Conservation (phyloP, 495 filamentous ascomycete genomes). For the Penicillium alfredii region DNA sequence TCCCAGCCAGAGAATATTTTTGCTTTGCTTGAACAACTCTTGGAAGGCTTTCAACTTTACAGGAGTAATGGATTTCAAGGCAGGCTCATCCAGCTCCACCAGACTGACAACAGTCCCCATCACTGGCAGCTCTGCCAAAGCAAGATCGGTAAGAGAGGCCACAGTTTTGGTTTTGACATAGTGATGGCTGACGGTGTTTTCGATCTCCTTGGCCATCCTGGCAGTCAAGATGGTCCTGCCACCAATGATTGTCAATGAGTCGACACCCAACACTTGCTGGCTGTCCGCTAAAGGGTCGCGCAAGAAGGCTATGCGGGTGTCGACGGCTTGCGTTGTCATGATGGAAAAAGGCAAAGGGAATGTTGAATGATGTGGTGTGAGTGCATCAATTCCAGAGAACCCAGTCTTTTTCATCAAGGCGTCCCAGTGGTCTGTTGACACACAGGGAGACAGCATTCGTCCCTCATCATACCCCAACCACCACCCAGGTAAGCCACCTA, state of each 20-base stretch:
- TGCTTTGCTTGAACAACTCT: conserved; percentile 27
- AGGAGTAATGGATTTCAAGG: conserved; percentile 36
- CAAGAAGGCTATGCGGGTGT: conserved; percentile 29
- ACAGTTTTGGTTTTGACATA: conserved; percentile 9
- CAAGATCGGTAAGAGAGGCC: conserved; percentile 13
- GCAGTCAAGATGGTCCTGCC: conserved; percentile 12
- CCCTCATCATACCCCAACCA: conserved; percentile 47
- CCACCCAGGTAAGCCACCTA: conserved; percentile 45
- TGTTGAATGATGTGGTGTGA: conserved; percentile 13
- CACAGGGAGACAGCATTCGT: conserved; percentile 28
- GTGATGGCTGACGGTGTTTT: conserved; percentile 4
- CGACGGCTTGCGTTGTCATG: conserved; percentile 40
- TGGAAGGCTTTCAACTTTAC: conserved; percentile 13
- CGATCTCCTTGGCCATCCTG: conserved; percentile 8
- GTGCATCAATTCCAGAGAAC: conserved; percentile 44
- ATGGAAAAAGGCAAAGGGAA: conserved; percentile 32
- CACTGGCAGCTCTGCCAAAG: conserved; percentile 5
- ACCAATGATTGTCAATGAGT: conserved; percentile 24
- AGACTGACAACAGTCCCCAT: conserved; percentile 38
- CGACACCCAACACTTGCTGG: conserved; percentile 6
- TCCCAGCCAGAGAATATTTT: conserved; percentile 37
- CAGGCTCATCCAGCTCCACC: conserved; percentile 37
- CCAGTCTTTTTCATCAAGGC: conserved; percentile 28
- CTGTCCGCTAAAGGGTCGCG: conserved; percentile 18
- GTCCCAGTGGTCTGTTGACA: conserved; percentile 35